Evolutionary conservation across 345 rosid genomes (phyloP).

Genomic region (Salix koriyanagi): DNA sequence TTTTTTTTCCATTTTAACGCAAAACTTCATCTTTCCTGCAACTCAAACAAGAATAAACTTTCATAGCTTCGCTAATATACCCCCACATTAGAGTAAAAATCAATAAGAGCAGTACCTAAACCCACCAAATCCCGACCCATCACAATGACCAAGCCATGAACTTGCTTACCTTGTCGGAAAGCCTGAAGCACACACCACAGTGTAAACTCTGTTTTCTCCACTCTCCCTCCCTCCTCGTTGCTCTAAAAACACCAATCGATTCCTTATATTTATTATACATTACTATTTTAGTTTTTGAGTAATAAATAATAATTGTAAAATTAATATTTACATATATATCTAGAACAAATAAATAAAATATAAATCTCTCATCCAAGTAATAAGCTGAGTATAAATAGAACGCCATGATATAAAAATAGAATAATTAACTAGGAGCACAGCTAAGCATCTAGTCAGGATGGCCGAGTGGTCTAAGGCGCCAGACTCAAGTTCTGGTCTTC

Average conservation of each 20-base stretch:
- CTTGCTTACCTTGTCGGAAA: constrained; percentile 63
- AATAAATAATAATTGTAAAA: no score
- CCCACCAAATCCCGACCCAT: constrained; percentile 69
- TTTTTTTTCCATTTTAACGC: background rate
- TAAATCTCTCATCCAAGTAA: no score
- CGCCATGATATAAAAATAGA: no score
- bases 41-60: constrained; percentile 38
- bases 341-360: no score
- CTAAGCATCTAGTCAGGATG: constrained; percentile 40
- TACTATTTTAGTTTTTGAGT: no score
- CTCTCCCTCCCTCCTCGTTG: constrained; percentile 44
- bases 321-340: no score
- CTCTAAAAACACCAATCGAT: constrained; percentile 48
- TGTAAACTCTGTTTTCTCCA: constrained; percentile 59
- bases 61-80: constrained; percentile 48
- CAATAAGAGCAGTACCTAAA: constrained; percentile 61
- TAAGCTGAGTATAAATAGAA: no score
- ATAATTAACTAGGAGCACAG: no score
- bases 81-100: constrained; percentile 58
- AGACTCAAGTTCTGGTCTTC: constrained; percentile 75
- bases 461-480: constrained; percentile 93
- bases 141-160: constrained; percentile 59
- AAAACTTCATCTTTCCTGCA: constrained; percentile 44
- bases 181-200: constrained; percentile 54
- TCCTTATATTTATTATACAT: constrained; percentile 12